Percentiles rank a stretch among this genome's conserved stretches.
phyloP scores from a whole-genome alignment of 2,329 filamentous ascomycete species.

The Macroventuria anomochaeta region DNA sequence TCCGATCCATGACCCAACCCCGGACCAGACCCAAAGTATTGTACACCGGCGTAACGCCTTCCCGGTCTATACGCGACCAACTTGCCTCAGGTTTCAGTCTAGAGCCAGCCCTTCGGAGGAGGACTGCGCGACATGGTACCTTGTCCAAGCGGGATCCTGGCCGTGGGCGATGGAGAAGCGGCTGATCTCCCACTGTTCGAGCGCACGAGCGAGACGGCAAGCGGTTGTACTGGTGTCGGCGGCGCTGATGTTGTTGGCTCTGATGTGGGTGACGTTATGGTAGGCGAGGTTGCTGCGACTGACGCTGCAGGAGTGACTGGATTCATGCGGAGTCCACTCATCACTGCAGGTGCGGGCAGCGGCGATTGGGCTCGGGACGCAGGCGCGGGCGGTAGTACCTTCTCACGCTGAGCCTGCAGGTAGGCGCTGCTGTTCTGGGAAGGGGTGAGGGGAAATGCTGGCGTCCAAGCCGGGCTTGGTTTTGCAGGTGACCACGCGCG shows the following conservation, averaged over 20 bases:
- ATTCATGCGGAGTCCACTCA: conserved; percentile 47
- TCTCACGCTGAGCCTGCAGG: conserved; percentile 43
- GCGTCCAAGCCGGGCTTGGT: conserved; percentile 32
- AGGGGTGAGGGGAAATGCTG: conserved; percentile 36
- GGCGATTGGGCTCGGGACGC: conserved; percentile 10
- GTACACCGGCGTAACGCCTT: conserved; percentile 8
- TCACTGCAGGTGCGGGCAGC: conserved; percentile 15
- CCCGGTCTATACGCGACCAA: conserved; percentile 9
- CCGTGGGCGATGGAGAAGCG: conserved; percentile 36
- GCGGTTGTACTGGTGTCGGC: conserved; percentile 7
- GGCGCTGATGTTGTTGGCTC: conserved; percentile 23
- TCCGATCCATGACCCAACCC: background rate
- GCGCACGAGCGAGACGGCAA: conserved; percentile 9
- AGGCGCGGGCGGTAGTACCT: conserved; percentile 43
- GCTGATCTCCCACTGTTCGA: conserved; percentile 23
- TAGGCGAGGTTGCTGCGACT: conserved; percentile 21
- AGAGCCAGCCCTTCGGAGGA: conserved; percentile 41
- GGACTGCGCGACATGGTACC: conserved; percentile 47
- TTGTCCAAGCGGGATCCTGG: conserved; percentile 43
- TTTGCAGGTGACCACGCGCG: conserved; percentile 27
- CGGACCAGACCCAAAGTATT: background rate
- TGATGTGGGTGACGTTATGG: conserved; percentile 13
- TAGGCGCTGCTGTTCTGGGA: conserved; percentile 40
- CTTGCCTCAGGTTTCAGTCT: conserved; percentile 1
- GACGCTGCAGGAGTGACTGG: conserved; percentile 38